Base-by-base conservation (phyloP, 1,284 basidiomycete genomes). In the Tremellales sp. region DNA sequence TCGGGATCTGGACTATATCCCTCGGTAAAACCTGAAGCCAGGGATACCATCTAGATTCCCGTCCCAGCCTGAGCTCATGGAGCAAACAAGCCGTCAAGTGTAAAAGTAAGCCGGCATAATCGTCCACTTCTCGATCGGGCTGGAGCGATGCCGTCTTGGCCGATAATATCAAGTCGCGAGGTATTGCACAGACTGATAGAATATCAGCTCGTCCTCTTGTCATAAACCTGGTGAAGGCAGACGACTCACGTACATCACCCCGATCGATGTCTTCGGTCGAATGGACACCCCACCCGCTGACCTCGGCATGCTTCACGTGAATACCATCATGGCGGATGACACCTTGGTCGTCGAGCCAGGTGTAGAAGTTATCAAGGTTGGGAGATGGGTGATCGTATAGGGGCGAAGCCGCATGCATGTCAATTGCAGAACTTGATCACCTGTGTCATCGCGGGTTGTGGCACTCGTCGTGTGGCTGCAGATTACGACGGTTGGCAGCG, bases 11-110 rank as follows among this genome's bases (percentile, higher is more conserved):
- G 1, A 64, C 44, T 2, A 51, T 57, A 3, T 53, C 52, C 19
- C 68, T 56, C 6, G 75, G 74, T 15, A 75, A 49, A 10, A 58
- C 54, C 40, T 67, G 66, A 3, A 75, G 46, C 52, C 73, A 76
- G 0, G 59, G 65, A 22, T 47, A 63, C 54, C 64, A 76, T 10
- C 33, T 39, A 2, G 71, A 74, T 1, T 51, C 40, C 0, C 37
- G 4, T 2, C 71, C 70, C 2, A 68, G 52, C 0, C 60, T 54
- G 2, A 74, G 42, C 54, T 76, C 75, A 51, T 73, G 62, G 1
- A 73, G 53, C 15, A 76, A 52, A 27, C 64, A 66, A 1, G 70
- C 51, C 0, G 70, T 51, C 15, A 77, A 63, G 8, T 67, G 53
- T 2, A 68, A 49, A 24, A 65, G 60, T 5, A 58, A 50, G 15